These are phyloP conservation scores for Fusarium sp. DNA, from an alignment of 2,329 filamentous ascomycete species.

Conservation along the genomic window DNA sequence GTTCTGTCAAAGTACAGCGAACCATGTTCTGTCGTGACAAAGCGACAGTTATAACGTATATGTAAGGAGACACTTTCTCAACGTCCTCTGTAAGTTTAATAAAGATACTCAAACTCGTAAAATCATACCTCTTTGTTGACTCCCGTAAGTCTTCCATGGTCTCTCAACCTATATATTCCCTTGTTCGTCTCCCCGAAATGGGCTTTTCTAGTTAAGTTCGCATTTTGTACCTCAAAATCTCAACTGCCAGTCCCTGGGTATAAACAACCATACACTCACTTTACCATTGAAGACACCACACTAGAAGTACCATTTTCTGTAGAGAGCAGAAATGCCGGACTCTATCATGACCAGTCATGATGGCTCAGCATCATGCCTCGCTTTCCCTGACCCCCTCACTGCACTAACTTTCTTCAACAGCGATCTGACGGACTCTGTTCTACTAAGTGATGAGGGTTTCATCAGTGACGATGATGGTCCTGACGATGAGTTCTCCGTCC, in stretches of 20 bases:
- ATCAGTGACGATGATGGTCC: background rate
- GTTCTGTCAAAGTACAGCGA: background rate
- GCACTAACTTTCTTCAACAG: constrained; percentile 15
- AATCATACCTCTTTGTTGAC: background rate
- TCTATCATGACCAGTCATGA: background rate
- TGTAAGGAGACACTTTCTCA: background rate
- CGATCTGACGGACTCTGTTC: constrained; percentile 4
- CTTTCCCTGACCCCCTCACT: background rate
- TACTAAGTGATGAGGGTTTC: constrained; percentile 1
- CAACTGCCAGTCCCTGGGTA: background rate
- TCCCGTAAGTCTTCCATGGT: background rate
- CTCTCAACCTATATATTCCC: background rate
- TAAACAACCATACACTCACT: background rate
- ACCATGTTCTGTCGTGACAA: background rate
- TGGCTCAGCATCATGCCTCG: background rate
- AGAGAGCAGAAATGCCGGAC: background rate
- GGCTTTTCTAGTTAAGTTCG: background rate
- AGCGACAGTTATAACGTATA: background rate
- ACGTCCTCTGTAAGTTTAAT: background rate
- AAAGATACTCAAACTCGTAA: background rate
- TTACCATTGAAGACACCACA: background rate
- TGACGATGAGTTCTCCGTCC: background rate
- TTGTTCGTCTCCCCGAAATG: background rate
- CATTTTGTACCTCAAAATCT: no score
- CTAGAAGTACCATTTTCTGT: background rate